Evolutionary conservation across 345 rosid genomes (phyloP), one percentile per base, ranked within the genome.

Genomic region (Melaleuca alternifolia): DNA sequence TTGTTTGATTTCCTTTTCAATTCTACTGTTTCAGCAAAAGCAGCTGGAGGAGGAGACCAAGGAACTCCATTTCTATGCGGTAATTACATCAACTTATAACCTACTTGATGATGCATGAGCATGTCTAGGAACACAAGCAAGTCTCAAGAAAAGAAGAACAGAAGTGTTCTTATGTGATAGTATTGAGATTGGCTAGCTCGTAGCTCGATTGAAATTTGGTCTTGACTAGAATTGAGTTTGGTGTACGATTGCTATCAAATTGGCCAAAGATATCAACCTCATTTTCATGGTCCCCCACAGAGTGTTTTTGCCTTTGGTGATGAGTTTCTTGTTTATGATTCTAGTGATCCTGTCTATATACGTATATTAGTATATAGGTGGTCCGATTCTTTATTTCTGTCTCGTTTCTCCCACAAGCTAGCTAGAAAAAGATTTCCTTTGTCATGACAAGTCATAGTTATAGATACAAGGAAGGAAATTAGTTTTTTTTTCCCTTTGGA

Each of bases 21-120:
- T 51, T 51, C 53, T n/a, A n/a, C n/a, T 50, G 51, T 41, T 84
- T 46, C 85, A 86, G 87, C 44, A 77, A 26, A 86, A 52, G 84
- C 83, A 75, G 52, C 30, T 77, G 71, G 87, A 86, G 87, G 87
- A 86, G 83, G 84, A 77, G 54, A 79, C 79, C 21, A 76, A 52
- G 71, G 84, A 86, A 26, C 84, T 86, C 62, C 83, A 53, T 79
- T 86, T 75, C 41, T 37, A 23, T 79, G 65, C 81, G 87, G 87
- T 86, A 86, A 77, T 28, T 56, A 18, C 79, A 62, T 44, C 50
- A 7, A 54, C 30, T 84, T 57, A 37, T 11, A 41, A 56, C 20
- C 56, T 6, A 10, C 46, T 61, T 33, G 21, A 61, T 24, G 85
- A 56, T 24, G 11, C 59, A 54, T 46, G 14, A 20, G 81, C 81